Conservation (phyloP, 2,329 filamentous ascomycete genomes). For the Fusarium torreyae region DNA sequence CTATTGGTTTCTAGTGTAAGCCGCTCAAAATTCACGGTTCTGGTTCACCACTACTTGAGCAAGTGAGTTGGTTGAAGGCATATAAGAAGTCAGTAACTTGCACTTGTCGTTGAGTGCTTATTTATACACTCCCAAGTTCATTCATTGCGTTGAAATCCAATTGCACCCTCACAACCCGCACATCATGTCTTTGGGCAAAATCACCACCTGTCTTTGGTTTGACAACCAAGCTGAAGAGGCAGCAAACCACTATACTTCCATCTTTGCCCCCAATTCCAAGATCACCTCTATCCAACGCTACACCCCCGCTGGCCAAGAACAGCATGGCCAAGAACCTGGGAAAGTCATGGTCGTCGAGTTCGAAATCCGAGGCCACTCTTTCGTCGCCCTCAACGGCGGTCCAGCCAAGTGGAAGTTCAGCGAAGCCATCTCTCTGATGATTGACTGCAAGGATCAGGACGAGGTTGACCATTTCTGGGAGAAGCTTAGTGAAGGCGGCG, state of each 20-base stretch:
- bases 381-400: conserved; percentile 62
- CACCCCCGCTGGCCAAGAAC: conserved; percentile 49
- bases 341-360: conserved; percentile 57
- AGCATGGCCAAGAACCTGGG: conserved; percentile 52
- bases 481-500: conserved; percentile 59
- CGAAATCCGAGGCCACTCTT: conserved; percentile 57
- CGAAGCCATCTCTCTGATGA: conserved; percentile 60
- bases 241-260: conserved; percentile 58
- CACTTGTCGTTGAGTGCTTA: background rate
- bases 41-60: background rate
- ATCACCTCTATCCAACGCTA: conserved; percentile 54
- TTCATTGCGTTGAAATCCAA: background rate
- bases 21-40: conserved; percentile 6
- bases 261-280: conserved; percentile 58
- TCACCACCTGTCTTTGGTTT: conserved; percentile 60
- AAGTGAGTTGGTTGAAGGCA: too few relatives aligned
- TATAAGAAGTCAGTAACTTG: conserved; percentile 1
- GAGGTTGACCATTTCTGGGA: conserved; percentile 65
- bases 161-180: background rate
- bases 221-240: conserved; percentile 59
- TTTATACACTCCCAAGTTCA: background rate
- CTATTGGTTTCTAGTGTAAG: conserved; percentile 17
- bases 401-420: conserved; percentile 57
- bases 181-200: conserved; percentile 43
- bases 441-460: conserved; percentile 61